Evolutionary conservation across 768 basidiomycete species (phyloP).

Genomic region (Serpula lacrymans): DNA sequence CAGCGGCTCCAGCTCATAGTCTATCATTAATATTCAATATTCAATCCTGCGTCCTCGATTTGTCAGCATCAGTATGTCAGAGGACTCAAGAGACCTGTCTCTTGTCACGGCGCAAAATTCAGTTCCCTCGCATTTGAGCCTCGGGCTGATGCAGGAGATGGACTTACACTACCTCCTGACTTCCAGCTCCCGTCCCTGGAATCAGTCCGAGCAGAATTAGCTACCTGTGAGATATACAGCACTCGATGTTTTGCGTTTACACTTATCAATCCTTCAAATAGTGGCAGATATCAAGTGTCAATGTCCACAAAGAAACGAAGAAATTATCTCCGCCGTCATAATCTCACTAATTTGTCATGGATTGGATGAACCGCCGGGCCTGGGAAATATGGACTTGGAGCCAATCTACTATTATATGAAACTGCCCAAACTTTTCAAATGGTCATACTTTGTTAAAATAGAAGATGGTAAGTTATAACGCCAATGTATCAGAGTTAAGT

Average conservation of each 20-base stretch:
- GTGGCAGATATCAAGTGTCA: neutral
- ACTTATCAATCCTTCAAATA: neutral
- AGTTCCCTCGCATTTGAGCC: too few species aligned
- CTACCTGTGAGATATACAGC: neutral
- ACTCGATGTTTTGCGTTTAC: neutral
- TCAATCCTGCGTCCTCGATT: too few species aligned
- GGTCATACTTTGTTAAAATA: slow-evolving; percentile 13
- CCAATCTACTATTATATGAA: slow-evolving; percentile 6
- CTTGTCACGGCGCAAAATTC: too few species aligned
- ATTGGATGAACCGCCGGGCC: neutral
- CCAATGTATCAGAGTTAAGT: neutral
- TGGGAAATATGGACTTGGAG: neutral
- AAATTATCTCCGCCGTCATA: neutral
- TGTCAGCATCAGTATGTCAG: too few species aligned
- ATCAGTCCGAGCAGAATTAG: slow-evolving; percentile 2
- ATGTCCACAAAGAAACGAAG: neutral
- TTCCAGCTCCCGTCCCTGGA: slow-evolving; percentile 8
- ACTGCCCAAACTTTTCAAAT: slow-evolving; percentile 15
- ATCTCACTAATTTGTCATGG: neutral
- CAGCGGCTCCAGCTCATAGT: too few species aligned
- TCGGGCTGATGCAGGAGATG: too few species aligned
- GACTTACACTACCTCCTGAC: slow-evolving; percentile 1
- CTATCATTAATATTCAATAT: too few species aligned
- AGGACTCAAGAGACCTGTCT: too few species aligned
- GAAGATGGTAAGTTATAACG: slow-evolving; percentile 13